Base-by-base conservation (phyloP, 345 rosid genomes). In the Corymbia maculata region DNA sequence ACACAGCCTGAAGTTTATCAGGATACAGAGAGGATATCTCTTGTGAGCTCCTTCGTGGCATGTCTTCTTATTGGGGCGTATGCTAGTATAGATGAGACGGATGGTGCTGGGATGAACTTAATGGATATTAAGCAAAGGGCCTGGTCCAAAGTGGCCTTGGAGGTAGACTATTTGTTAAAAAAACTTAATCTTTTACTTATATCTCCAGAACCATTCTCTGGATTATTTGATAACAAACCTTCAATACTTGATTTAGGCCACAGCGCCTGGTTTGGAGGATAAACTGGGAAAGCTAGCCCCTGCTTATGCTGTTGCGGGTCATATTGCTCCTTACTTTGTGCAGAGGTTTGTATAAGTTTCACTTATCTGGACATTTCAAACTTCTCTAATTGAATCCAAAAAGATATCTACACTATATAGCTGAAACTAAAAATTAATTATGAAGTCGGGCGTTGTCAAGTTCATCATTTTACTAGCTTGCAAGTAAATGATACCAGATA, bases 1-100 rank as follows among this genome's bases (percentile, higher is more conserved):
- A 91, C 90, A 0, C 94, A 94, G 86, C 95, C 88, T 0, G 95
- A 92, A 68, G 87, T 85, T 45, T 98, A 96, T 92, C 52, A 87
- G 85, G 88, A 93, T 87, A 97, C 98, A 1, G 99, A 95, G 93
- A 88, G 98, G 90, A 97, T 98, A 86, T 98, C 98, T 55, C 94
- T 97, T 59, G 99, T 97, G 91, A 98, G 99, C 95, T 98, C 99
- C 22, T 97, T 97, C 88, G 93, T 97, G 97, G 99, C 99, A 1
- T 96, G 96, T 86, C 92, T 97, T 51, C 87, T 97, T 13, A 89
- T 93, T 21, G 99, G 97, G 49, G 91, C 90, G n/a, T 94, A 96
- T 92, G 99, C 99, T 87, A 92, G 92, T 51, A 96, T 97, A 89
- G 99, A 96, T 90, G 92, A 94, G 88, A 95, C 98, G 61, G 99